phyloP scores from a whole-genome alignment of 345 rosid species.

The Corymbia maculata region DNA sequence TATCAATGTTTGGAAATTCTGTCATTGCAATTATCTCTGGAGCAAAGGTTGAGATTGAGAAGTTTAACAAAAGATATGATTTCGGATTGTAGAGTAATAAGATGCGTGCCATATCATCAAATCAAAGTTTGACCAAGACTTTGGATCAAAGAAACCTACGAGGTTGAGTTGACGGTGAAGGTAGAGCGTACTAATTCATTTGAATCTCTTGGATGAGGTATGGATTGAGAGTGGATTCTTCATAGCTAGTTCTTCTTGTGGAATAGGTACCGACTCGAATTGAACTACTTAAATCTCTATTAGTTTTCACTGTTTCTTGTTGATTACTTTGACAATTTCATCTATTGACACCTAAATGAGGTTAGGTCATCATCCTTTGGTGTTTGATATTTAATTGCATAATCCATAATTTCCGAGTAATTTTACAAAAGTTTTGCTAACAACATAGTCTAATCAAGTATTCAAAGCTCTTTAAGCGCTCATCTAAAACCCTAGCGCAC shows the following conservation, averaged over 20 bases:
- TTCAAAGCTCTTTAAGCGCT: background rate
- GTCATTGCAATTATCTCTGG: background rate
- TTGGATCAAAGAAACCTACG: background rate
- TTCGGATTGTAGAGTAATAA: background rate
- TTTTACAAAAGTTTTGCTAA: background rate
- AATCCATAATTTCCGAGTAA: background rate
- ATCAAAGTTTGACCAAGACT: background rate
- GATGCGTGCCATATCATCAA: background rate
- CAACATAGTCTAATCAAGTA: background rate
- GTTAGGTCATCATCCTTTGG: background rate
- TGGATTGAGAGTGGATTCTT: background rate
- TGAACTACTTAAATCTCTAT: background rate
- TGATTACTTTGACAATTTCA: background rate
- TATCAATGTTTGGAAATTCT: background rate
- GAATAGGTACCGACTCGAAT: background rate
- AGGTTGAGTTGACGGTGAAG: background rate
- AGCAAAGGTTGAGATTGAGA: background rate
- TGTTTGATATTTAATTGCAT: background rate
- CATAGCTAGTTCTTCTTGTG: background rate
- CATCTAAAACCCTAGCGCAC: background rate
- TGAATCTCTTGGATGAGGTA: background rate
- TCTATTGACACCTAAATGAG: background rate
- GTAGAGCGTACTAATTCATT: background rate
- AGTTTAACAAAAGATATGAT: background rate
- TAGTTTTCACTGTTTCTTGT: background rate